Evolutionary conservation across 495 filamentous ascomycete genomes (phyloP), one percentile per base, ranked within the genome.

Genomic region (Penicillium coffeae): DNA sequence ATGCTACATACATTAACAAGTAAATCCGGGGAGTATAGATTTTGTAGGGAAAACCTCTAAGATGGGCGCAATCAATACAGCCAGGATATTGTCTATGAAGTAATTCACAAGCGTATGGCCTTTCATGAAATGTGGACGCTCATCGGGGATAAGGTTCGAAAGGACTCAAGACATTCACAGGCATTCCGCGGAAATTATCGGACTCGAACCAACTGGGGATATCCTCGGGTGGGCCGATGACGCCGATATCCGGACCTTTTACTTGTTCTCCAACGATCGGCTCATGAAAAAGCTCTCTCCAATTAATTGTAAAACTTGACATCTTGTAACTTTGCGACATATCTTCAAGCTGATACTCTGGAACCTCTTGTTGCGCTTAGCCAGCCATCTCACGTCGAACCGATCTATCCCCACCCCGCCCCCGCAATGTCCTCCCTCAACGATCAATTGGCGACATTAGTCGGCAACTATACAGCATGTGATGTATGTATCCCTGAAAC

Each of bases 391-490:
- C n/a, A n/a, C n/a, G n/a, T n/a, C n/a, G n/a, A n/a, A n/a, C n/a
- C n/a, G n/a, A 18, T 40, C 15, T 21, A 25, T 19, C 41, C 27
- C 42, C 30, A 45, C 45, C 46, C 55, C 50, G 42, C 47, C 47
- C 43, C 45, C 45, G 42, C 56, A 48, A 65, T 69, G 42, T 48
- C 64, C 8, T 51, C 60, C 14, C 55, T 74, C 22, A 56, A 63
- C 34, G 55, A 71, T 18, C 64, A 70, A 50, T 50, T 75, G 6
- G 43, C 58, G 10, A 57, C 54, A 12, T 52, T 77, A 16, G 36
- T 54, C 6, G 60, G 61, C 32, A 65, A 70, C n/a, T 71, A 70
- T 45, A 73, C 70, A 15, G 72, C 75, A 16, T 77, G 75, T 47
- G 75, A 79, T 65, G 75, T 77, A 60, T 36, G 65, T 51, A 38